Conservation (phyloP, 768 basidiomycete species). For the Tylopilus plumbeoviolaceoides region DNA sequence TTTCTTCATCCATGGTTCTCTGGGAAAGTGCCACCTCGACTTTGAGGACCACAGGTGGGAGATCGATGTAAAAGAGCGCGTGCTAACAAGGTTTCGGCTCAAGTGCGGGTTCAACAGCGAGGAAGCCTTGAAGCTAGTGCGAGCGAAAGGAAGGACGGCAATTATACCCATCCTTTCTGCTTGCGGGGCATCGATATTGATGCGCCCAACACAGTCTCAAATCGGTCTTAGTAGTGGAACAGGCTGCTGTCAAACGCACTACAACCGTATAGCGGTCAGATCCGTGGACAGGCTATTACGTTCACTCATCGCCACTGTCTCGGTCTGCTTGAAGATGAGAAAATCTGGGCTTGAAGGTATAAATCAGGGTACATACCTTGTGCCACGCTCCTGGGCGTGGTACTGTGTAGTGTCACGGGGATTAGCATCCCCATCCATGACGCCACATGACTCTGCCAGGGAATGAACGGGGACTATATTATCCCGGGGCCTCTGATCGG, state of each 20-base stretch:
- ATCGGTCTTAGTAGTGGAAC: not conserved
- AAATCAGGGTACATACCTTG: too few species aligned
- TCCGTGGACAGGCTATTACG: not conserved
- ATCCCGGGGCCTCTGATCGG: too few species aligned
- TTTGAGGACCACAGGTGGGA: not conserved
- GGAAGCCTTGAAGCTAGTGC: not conserved
- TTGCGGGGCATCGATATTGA: not conserved
- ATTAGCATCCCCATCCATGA: too few species aligned
- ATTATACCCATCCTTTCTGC: not conserved
- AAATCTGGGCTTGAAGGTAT: too few species aligned
- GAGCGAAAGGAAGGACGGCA: not conserved
- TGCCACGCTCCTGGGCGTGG: too few species aligned
- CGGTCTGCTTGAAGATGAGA: too few species aligned
- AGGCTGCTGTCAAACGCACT: not conserved
- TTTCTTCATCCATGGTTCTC: constrained; percentile 20
- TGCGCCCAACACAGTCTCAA: not conserved
- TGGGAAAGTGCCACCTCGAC: not conserved
- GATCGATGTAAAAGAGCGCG: not conserved
- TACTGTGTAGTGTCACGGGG: too few species aligned
- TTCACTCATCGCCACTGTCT: not conserved
- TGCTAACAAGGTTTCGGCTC: not conserved
- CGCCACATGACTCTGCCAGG: too few species aligned
- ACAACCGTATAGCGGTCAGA: not conserved
- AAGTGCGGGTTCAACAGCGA: not conserved
- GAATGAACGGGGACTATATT: too few species aligned